phyloP scores from a whole-genome alignment of 192 early-diverging fungal species.

The Umbelopsis vinacea region DNA sequence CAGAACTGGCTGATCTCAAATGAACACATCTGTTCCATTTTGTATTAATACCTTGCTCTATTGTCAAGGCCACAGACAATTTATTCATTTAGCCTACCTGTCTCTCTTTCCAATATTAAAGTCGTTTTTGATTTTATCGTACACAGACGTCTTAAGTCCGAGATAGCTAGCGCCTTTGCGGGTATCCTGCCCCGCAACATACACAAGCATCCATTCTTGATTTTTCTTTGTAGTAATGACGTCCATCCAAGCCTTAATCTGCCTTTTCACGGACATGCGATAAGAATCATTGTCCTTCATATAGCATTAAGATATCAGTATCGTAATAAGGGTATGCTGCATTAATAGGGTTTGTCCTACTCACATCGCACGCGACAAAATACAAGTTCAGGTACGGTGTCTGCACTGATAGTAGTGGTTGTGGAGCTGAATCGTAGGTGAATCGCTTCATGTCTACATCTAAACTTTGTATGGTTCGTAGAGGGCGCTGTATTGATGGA shows the following conservation, averaged over 20 bases:
- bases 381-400: conserved; percentile 80
- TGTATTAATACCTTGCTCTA: not conserved
- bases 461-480: conserved; percentile 63
- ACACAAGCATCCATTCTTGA: conserved; percentile 91
- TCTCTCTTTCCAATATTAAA: conserved; percentile 72
- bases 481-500: conserved; percentile 65
- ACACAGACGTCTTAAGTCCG: conserved; percentile 68
- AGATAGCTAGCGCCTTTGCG: conserved; percentile 62
- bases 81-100: conserved; percentile 40
- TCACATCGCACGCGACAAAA: conserved; percentile 80
- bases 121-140: conserved; percentile 88
- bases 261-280: conserved; percentile 60
- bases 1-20: conserved; percentile 42
- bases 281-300: conserved; percentile 80
- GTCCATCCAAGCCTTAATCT: conserved; percentile 82
- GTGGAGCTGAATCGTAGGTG: conserved; percentile 42
- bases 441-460: conserved; percentile 64
- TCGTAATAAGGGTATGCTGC: not conserved
- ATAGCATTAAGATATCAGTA: conserved; percentile 6
- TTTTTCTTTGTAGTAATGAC: conserved; percentile 75
- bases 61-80: not conserved
- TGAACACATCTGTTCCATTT: not conserved
- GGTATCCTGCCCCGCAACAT: conserved; percentile 62
- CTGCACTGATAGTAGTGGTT: conserved; percentile 47
- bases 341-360: not conserved